phyloP scores from a whole-genome alignment of 306 rosid species.

The Prunus kanzakura region DNA sequence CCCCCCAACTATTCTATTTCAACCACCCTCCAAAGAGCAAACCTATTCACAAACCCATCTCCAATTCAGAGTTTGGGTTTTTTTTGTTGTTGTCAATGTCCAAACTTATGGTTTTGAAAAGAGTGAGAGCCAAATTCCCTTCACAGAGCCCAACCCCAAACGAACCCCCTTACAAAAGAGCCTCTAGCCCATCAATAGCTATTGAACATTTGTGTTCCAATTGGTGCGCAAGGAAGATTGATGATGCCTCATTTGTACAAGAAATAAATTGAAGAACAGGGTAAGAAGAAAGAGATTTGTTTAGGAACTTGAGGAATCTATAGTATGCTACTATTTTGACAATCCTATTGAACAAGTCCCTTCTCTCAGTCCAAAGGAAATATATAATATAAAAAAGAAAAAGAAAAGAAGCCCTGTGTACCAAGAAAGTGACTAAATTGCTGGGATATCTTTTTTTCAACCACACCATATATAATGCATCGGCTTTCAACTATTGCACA shows the following conservation, averaged over 20 bases:
- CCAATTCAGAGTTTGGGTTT: too few species aligned
- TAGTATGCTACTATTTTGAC: background rate
- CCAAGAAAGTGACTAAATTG: constrained; percentile 2
- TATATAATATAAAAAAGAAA: background rate
- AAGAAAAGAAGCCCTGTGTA: background rate
- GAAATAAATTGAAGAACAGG: background rate
- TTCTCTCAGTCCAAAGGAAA: background rate
- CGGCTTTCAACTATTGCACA: constrained; percentile 24
- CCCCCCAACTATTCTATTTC: too few species aligned
- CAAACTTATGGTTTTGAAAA: too few species aligned
- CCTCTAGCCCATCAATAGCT: too few species aligned
- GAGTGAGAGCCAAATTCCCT: too few species aligned
- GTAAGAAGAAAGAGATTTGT: background rate
- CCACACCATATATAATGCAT: constrained; percentile 14
- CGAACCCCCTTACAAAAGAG: background rate
- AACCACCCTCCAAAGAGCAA: too few species aligned
- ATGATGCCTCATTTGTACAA: too few species aligned
- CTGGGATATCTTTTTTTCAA: background rate
- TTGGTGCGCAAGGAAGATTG: too few species aligned
- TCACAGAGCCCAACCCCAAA: background rate
- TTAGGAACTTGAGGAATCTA: background rate
- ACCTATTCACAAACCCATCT: too few species aligned
- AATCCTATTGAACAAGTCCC: background rate
- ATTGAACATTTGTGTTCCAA: too few species aligned
- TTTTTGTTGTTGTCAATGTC: too few species aligned